A percentile compares a stretch with the other conserved stretches of the same genome.
phyloP scores from a whole-genome alignment of 148 eudicot species.

The Selenicereus undatus region DNA sequence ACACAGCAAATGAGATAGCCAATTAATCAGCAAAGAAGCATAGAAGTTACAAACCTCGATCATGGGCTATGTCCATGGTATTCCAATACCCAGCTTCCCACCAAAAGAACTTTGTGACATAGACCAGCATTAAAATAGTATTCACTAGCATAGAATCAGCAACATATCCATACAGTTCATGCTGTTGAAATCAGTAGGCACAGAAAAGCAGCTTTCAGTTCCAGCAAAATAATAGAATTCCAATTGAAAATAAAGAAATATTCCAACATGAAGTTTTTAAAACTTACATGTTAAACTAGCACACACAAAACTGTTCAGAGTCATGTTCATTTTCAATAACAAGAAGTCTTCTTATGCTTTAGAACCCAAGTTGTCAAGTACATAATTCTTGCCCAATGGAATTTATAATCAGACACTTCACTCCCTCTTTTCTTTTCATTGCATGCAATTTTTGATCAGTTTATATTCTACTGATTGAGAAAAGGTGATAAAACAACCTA shows the following conservation, averaged over 20 bases:
- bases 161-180: constrained; percentile 70
- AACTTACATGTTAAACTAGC: background rate
- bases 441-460: background rate
- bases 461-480: too few relatives aligned
- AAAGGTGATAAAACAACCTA: background rate
- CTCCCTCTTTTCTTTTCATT: background rate
- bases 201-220: constrained; percentile 2
- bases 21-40: background rate
- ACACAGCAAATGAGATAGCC: background rate
- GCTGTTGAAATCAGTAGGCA: constrained; percentile 38
- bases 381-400: background rate
- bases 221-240: background rate
- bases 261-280: background rate
- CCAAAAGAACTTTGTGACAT: constrained; percentile 96
- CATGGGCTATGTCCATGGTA: constrained; percentile 99
- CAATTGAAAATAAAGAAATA: background rate
- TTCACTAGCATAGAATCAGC: constrained; percentile 92
- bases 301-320: background rate
- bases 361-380: background rate
- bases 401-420: background rate
- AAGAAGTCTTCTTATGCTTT: background rate
- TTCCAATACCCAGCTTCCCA: constrained; percentile 99
- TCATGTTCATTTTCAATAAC: background rate
- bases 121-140: constrained; percentile 76
- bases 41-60: constrained; percentile 61